Evolutionary conservation across 2,329 filamentous ascomycete genomes (phyloP), one percentile per base, ranked within the genome.

Genomic region (Camptophora hylomeconis): DNA sequence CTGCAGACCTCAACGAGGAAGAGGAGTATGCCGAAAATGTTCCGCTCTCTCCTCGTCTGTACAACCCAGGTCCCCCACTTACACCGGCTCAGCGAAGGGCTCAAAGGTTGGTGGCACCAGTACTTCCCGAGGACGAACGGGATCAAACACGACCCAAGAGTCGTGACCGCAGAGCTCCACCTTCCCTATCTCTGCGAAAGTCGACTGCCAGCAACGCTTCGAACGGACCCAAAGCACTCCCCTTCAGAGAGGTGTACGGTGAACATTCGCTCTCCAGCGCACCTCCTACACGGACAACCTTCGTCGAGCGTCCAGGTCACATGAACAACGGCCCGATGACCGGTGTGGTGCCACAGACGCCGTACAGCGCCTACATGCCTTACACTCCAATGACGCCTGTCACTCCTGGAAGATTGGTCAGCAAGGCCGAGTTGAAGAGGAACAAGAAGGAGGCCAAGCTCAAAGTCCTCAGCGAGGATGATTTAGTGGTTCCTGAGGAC

Each of bases 31-130:
- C 58, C 9, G 59, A 62, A 13, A 59, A 54, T n/a, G 59, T 65
- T n/a, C 65, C 69, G 2, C 53, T 74, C 3, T 69, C 67, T 2
- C 69, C 69, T 6, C 58, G 67, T 22, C 53, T 63, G 38, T 72
- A 72, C 49, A 61, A 62, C 25, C 66, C 65, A 1, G 62, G 65
- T 2, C 60, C 63, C 5, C 66, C 69, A 2, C 69, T 69, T n/a
- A 58, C 58, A 5, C 61, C 63, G 3, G 65, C 67, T 4, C 34
- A 42, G 8, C 41, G 49, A 24, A 48, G 40, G 22, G 29, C 31
- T 18, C 30, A 35, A 6, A 35, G 21, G 31, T 19, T 26, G 24
- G 32, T 24, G n/a, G 17, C 17, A 5, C n/a, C 17, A 4, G 17
- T 10, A 10, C 13, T 13, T 11, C 21, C 24, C 10, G 24, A 28